A percentile compares a stretch with the other conserved stretches of the same genome.
These are phyloP conservation scores for Globisporangium spiculum DNA, from an alignment of 352 stramenopile genomes.

Conservation along the genomic window DNA sequence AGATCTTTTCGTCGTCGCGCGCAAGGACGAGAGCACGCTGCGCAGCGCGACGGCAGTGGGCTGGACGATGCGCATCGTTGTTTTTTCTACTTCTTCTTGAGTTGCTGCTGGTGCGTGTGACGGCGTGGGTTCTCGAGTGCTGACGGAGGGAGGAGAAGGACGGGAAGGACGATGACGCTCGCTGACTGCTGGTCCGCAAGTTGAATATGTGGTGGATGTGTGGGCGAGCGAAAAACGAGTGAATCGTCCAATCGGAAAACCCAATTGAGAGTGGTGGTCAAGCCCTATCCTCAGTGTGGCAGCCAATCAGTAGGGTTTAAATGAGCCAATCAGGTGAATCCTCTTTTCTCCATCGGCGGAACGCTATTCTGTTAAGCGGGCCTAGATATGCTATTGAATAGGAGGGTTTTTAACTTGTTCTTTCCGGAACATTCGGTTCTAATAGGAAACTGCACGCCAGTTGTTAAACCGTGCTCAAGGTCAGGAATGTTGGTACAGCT, in stretches of 20 bases:
- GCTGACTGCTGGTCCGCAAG: neutral
- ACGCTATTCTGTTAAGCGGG: neutral
- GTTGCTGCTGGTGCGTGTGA: neutral
- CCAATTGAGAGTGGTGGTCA: too few relatives aligned
- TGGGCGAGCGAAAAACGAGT: neutral
- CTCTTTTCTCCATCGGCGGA: neutral
- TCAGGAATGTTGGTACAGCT: neutral
- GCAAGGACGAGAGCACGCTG: slow-evolving; percentile 7
- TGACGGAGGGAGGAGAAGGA: neutral
- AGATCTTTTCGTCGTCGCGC: slow-evolving; percentile 1
- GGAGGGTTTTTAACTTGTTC: neutral
- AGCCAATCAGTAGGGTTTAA: too few relatives aligned
- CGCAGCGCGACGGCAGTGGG: slow-evolving; percentile 2
- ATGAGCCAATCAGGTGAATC: too few relatives aligned
- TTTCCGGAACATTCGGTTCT: neutral
- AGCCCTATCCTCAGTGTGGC: too few relatives aligned
- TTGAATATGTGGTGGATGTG: slow-evolving; percentile 3
- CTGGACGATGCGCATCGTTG: slow-evolving; percentile 7
- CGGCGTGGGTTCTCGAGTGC: neutral
- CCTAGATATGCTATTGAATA: neutral
- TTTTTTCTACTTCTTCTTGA: neutral
- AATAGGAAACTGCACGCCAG: neutral
- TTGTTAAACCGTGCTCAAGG: too few relatives aligned
- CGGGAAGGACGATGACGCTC: neutral
- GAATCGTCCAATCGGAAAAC: too few relatives aligned